phyloP scores from a whole-genome alignment of 805 yeast genomes.

The Tetrapisispora iriomotensis region DNA sequence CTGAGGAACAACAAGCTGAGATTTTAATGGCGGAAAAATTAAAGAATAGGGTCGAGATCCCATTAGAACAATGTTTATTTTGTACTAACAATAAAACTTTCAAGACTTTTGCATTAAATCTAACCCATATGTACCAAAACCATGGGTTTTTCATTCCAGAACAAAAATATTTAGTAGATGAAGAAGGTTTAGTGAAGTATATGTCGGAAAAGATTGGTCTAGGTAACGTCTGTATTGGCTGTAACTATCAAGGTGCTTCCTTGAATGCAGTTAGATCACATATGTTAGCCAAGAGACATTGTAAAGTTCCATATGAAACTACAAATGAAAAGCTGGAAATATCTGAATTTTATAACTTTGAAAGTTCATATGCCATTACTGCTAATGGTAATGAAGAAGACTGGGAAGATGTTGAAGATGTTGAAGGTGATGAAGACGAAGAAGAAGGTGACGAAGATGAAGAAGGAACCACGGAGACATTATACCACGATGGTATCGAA shows the following conservation, averaged over 20 bases:
- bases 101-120: conserved; percentile 34
- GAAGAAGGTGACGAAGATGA: conserved; percentile 25
- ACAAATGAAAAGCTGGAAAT: conserved; percentile 80
- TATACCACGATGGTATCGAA: conserved; percentile 57
- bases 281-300: conserved; percentile 80
- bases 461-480: conserved; percentile 31
- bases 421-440: conserved; percentile 20
- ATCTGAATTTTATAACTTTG: conserved; percentile 85
- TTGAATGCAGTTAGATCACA: conserved; percentile 86
- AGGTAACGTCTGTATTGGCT: conserved; percentile 81
- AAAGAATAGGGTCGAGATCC: conserved; percentile 35
- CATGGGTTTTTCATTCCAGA: conserved; percentile 93
- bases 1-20: conserved; percentile 33
- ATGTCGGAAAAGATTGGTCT: conserved; percentile 84
- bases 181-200: conserved; percentile 64
- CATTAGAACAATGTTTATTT: conserved; percentile 44
- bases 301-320: conserved; percentile 78
- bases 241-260: conserved; percentile 76
- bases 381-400: conserved; percentile 7
- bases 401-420: conserved; percentile 31
- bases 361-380: conserved; percentile 46
- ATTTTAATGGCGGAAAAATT: conserved; percentile 32
- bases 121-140: conserved; percentile 62
- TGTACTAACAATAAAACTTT: conserved; percentile 41
- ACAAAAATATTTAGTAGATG: conserved; percentile 55